Percentiles rank a stretch among this genome's conserved stretches.
Conservation (phyloP, 1,139 yeast genomes). For the Sugiyamaella xylanicola region DNA sequence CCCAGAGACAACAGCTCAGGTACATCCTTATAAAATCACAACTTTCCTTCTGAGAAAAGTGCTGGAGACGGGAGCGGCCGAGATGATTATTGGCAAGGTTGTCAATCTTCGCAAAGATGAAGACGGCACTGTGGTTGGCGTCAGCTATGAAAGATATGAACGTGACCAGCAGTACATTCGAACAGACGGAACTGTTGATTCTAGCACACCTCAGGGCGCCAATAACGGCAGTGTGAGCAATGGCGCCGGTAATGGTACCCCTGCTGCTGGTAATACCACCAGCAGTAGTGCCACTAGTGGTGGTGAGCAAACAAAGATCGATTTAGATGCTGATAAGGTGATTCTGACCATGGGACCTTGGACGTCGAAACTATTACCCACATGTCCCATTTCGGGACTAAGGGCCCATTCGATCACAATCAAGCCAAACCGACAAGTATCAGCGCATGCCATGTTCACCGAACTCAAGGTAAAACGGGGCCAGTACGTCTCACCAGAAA, state of each 20-base stretch:
- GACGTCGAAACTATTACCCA: conserved; percentile 88
- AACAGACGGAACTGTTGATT: neutral
- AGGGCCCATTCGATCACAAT: conserved; percentile 95
- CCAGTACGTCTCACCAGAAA: conserved; percentile 77
- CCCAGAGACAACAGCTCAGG: conserved; percentile 90
- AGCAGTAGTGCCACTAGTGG: neutral
- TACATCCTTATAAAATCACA: conserved; percentile 93
- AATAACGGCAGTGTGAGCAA: too few relatives aligned
- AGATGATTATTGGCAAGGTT: conserved; percentile 81
- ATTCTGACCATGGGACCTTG: conserved; percentile 94
- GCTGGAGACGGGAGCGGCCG: conserved; percentile 81
- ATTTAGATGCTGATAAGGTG: conserved; percentile 66
- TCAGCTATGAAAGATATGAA: conserved; percentile 24
- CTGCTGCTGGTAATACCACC: neutral
- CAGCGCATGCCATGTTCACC: conserved; percentile 93
- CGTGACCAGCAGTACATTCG: neutral
- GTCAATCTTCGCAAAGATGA: conserved; percentile 28
- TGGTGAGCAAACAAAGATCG: conserved; percentile 17
- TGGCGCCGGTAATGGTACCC: neutral
- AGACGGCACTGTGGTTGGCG: conserved; percentile 31
- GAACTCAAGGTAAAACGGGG: conserved; percentile 71
- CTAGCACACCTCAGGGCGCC: too few relatives aligned
- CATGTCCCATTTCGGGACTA: conserved; percentile 88
- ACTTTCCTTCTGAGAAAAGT: conserved; percentile 78
- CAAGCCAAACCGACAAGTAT: conserved; percentile 68